Evolutionary conservation across 495 filamentous ascomycete genomes (phyloP), one percentile per base, ranked within the genome.

Genomic region (Daldinia grandis): DNA sequence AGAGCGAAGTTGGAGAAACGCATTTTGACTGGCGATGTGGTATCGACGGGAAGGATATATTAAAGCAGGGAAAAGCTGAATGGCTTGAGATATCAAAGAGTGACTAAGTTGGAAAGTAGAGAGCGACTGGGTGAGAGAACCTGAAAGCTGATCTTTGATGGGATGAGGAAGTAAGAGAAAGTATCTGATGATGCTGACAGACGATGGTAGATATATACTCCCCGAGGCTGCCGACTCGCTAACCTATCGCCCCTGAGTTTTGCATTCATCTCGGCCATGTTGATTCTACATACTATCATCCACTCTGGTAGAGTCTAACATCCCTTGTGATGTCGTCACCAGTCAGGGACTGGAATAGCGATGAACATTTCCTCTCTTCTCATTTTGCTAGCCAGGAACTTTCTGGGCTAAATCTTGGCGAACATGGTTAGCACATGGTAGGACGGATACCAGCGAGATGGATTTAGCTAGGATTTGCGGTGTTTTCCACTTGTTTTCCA

Each of bases 51-150:
- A 59, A 61, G 47, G 19, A 3, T 25, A 60, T 42, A 28, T 55
- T 73, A 61, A 61, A 57, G 44, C 44, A 33, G 44, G 25, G 9
- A 30, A 21, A 57, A 63, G 71, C 66, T 66, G 66, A 69, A 64
- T 33, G 63, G 71, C 71, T 58, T 51, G 71, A 58, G 62, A 73
- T 69, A 69, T 69, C 66, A 74, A 74, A 19, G 71, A 74, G 38
- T 70, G 71, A 74, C 71, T 74, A 53, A 70, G 71, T 74, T 74
- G 58, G 71, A 70, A 63, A 49, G 31, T 74, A 74, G 71, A 55
- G 71, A 74, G 31, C 44, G 71, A 74, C 71, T 74, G 28, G 60
- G 66, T 70, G 63, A 71, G 72, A 64, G 63, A 71, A 62, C 66
- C 67, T 63, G 63, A 66, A 68, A 71, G 68, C 71, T 74, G 71